Conservation (phyloP, 768 basidiomycete genomes). For the Podaxis sp. region DNA sequence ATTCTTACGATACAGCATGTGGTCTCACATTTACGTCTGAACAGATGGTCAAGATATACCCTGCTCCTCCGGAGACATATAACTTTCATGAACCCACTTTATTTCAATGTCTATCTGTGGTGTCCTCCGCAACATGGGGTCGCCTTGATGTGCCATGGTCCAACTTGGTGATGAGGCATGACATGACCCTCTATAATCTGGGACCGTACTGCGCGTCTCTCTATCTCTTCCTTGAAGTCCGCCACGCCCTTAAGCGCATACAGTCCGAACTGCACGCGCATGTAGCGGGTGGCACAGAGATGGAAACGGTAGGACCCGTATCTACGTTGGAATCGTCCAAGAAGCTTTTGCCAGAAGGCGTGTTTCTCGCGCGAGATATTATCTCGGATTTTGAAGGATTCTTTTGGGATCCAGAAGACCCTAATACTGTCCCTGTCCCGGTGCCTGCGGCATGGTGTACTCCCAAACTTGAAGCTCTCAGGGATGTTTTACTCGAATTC, state of each 20-base stretch:
- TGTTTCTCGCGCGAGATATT: constrained; percentile 33
- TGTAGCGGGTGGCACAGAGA: constrained; percentile 7
- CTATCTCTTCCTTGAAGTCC: constrained; percentile 63
- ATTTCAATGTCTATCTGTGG: constrained; percentile 32
- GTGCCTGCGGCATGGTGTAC: constrained; percentile 65
- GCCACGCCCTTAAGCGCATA: constrained; percentile 37
- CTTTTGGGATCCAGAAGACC: constrained; percentile 35
- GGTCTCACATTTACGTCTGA: constrained; percentile 5
- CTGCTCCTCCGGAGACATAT: constrained; percentile 48
- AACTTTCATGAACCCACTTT: constrained; percentile 53
- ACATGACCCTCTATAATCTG: constrained; percentile 56
- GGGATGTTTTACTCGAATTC: constrained; percentile 57
- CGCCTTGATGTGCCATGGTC: constrained; percentile 56
- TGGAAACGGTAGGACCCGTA: constrained; percentile 19
- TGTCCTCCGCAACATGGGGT: constrained; percentile 43
- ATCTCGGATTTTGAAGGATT: constrained; percentile 47
- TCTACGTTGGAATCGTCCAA: constrained; percentile 17
- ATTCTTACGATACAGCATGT: not conserved
- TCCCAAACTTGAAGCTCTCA: constrained; percentile 66
- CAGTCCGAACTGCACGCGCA: not conserved
- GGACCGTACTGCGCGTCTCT: constrained; percentile 77
- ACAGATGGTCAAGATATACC: constrained; percentile 58
- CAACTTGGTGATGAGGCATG: constrained; percentile 62
- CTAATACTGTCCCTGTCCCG: constrained; percentile 34
- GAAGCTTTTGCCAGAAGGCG: constrained; percentile 32